Conservation (phyloP, 2,329 filamentous ascomycete genomes). For the Sporothrix curviconia region DNA sequence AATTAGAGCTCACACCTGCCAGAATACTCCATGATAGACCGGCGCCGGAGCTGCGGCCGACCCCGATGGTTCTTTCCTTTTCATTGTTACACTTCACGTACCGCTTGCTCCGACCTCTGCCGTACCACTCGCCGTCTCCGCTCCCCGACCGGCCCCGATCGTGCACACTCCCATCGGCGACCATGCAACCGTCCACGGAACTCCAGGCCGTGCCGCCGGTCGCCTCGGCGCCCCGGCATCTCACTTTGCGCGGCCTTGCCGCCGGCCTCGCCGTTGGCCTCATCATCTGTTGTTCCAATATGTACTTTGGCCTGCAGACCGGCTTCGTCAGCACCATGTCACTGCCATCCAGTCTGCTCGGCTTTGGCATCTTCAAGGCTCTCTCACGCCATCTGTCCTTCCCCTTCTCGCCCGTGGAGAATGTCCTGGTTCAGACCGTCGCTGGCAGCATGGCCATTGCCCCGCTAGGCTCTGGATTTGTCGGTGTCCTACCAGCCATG, state of each 20-base stretch:
- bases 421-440: constrained; percentile 93
- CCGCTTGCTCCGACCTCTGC: neutral
- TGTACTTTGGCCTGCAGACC: constrained; percentile 79
- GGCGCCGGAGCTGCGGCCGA: too few relatives aligned
- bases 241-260: constrained; percentile 73
- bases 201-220: constrained; percentile 9
- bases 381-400: constrained; percentile 64
- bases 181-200: constrained; percentile 11
- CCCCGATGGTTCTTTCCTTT: neutral
- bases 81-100: neutral
- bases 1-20: too few relatives aligned
- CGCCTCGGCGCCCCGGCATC: constrained; percentile 53
- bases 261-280: constrained; percentile 80
- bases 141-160: neutral
- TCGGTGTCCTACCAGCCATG: constrained; percentile 89
- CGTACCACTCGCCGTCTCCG: neutral
- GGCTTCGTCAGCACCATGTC: constrained; percentile 70
- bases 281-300: constrained; percentile 92
- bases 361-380: constrained; percentile 86
- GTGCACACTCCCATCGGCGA: neutral
- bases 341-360: constrained; percentile 91
- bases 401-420: constrained; percentile 91
- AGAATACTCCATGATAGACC: too few relatives aligned
- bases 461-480: constrained; percentile 91
- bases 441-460: constrained; percentile 94